Evolutionary conservation across 768 basidiomycete species (phyloP).

Genomic region (Boletellus emodensis): DNA sequence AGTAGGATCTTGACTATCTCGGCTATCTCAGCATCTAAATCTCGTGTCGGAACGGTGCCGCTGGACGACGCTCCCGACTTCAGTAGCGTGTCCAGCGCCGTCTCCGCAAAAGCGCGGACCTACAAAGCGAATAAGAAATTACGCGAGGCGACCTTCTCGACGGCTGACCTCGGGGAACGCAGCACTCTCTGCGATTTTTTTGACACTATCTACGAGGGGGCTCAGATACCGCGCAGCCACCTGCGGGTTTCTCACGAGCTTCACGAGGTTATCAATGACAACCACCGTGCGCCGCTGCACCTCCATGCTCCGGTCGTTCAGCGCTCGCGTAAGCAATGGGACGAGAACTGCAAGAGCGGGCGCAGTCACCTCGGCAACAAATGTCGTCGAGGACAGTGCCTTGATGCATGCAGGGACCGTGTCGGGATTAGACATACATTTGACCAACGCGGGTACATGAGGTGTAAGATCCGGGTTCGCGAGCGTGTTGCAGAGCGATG

Average conservation of each 20-base stretch:
- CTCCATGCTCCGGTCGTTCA: constrained; percentile 95
- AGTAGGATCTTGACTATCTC: constrained; percentile 54
- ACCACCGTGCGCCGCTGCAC: constrained; percentile 92
- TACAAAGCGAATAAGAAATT: constrained; percentile 25
- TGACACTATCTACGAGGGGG: constrained; percentile 83
- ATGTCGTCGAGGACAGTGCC: constrained; percentile 89
- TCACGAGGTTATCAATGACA: constrained; percentile 94
- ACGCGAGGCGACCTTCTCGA: constrained; percentile 3
- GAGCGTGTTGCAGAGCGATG: constrained; percentile 81
- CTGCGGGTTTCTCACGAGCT: constrained; percentile 88
- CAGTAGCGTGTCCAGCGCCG: constrained; percentile 73
- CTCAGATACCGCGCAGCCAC: constrained; percentile 88
- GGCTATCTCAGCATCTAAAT: constrained; percentile 60
- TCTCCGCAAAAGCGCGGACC: constrained; percentile 90
- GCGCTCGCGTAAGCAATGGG: constrained; percentile 82
- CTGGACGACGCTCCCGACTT: constrained; percentile 80
- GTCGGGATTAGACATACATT: constrained; percentile 90
- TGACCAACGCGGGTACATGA: constrained; percentile 85
- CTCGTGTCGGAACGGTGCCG: constrained; percentile 67
- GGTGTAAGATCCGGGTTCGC: constrained; percentile 90
- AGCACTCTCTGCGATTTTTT: constrained; percentile 83
- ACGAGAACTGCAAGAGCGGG: constrained; percentile 96
- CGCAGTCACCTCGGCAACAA: constrained; percentile 94
- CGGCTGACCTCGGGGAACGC: constrained; percentile 86
- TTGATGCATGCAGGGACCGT: constrained; percentile 92